Base-by-base conservation (phyloP, 2,329 filamentous ascomycete species). In the Apiospora saccharicola region DNA sequence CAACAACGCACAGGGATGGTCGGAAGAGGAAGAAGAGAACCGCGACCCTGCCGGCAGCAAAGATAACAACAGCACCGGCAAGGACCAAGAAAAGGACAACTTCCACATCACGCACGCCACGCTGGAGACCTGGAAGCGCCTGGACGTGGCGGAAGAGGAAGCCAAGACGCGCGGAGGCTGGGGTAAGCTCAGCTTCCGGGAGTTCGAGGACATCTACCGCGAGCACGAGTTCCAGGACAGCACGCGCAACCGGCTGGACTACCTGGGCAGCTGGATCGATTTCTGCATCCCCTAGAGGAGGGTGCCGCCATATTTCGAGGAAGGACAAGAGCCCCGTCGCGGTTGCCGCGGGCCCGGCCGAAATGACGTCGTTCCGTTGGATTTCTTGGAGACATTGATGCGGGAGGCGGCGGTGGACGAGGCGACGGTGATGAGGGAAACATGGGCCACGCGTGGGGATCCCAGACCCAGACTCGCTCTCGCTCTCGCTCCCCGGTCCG, bases 261-360 rank as follows among this genome's bases (percentile, higher is more conserved):
- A 98, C 81, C 86, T 98, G 67, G 94, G 94, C 73, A 94, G 90
- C 77, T 98, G 96, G 96, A 94, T 98, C 81, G 95, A 98, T 80
- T 91, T 92, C 80, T 92, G 90, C 80, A 91, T 92, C 75, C 90
- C 90, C 19, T 90, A 80, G 76, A 41, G 57, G 19, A 70, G 53
- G 68, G 8, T 70, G 68, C 57, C 57, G 57, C 22, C 34, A 6
- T 34, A 22, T 41, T 41, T 41, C 37, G 10, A 41, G 19, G 53
- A 34, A 10, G 19, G 1, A 3, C 16, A 64, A 19, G 34, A 64
- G 30, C 34, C 8, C 3, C 41, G 22, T 26, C 30, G 16, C 53
- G 5, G 16, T 16, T 22, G 30, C 30, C 53, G 12, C 30, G 4
- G 26, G 16, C 2, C 22, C 26, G 26, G 19, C 12, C 16, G 19